These are phyloP conservation scores for Suillus alpinus DNA, from an alignment of 768 basidiomycete genomes.

Conservation along the genomic window DNA sequence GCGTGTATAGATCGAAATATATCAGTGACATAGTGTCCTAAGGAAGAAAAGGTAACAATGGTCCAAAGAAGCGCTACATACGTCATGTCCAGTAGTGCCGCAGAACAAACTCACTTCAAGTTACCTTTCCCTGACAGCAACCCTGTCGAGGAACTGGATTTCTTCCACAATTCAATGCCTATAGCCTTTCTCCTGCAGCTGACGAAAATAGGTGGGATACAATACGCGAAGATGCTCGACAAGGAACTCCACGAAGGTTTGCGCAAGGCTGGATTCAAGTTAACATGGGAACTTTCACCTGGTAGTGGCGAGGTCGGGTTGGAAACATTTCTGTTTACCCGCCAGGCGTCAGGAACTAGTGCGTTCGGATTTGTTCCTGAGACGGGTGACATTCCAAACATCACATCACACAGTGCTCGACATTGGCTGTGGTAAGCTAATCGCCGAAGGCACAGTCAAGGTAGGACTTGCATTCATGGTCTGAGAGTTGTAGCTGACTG, in stretches of 20 bases:
- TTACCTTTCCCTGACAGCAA: not conserved
- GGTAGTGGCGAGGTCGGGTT: not conserved
- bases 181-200: not conserved
- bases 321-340: not conserved
- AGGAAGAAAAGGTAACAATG: not conserved
- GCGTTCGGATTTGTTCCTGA: not conserved
- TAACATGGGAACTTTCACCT: not conserved
- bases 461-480: not conserved
- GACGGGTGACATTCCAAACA: not conserved
- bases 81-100: not conserved
- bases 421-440: slow-evolving; percentile 11
- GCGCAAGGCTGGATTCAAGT: not conserved
- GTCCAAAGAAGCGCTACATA: not conserved
- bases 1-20: not conserved
- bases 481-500: not conserved
- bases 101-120: not conserved
- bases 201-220: not conserved
- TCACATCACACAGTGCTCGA: not conserved
- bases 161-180: not conserved
- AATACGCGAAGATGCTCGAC: not conserved
- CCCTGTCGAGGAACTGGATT: not conserved
- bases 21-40: not conserved
- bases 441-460: not conserved
- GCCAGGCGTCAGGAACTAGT: not conserved
- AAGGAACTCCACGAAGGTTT: not conserved